Conservation (phyloP, 345 rosid species). For the Linum lewisii region DNA sequence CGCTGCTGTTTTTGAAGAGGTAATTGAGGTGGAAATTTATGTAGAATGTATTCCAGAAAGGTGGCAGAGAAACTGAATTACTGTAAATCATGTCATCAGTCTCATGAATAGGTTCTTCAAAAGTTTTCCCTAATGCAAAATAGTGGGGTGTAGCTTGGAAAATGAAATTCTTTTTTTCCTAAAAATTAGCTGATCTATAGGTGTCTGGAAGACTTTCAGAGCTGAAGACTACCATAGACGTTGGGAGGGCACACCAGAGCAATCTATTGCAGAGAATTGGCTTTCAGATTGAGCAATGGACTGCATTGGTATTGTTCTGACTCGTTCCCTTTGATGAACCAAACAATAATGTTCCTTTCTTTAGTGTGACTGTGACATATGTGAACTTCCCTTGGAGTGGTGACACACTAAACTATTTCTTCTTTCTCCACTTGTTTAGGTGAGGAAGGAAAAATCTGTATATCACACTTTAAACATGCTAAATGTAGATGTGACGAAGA, state of each 20-base stretch:
- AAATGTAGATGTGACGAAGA: slow-evolving; percentile 5
- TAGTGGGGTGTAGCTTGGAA: no score
- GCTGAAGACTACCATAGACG: slow-evolving; percentile 9
- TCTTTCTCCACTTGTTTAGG: not conserved
- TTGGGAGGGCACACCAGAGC: slow-evolving; percentile 9
- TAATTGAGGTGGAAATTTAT: no score
- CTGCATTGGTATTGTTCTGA: not conserved
- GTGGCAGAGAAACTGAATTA: no score
- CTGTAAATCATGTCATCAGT: no score
- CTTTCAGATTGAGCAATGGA: slow-evolving; percentile 9
- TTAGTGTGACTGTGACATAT: not conserved
- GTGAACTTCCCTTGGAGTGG: not conserved
- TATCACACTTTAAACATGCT: slow-evolving; percentile 10
- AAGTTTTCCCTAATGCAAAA: no score
- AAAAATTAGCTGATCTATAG: not conserved
- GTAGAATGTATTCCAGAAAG: no score
- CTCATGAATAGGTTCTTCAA: no score
- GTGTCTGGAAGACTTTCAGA: slow-evolving; percentile 11
- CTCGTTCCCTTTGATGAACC: not conserved
- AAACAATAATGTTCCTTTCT: no score
- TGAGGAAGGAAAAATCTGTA: slow-evolving; percentile 5
- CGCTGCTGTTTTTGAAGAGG: no score
- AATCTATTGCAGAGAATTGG: slow-evolving; percentile 4
- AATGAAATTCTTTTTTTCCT: not conserved
- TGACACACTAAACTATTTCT: not conserved